phyloP scores from a whole-genome alignment of 306 rosid genomes.

The Sophora flavescens region DNA sequence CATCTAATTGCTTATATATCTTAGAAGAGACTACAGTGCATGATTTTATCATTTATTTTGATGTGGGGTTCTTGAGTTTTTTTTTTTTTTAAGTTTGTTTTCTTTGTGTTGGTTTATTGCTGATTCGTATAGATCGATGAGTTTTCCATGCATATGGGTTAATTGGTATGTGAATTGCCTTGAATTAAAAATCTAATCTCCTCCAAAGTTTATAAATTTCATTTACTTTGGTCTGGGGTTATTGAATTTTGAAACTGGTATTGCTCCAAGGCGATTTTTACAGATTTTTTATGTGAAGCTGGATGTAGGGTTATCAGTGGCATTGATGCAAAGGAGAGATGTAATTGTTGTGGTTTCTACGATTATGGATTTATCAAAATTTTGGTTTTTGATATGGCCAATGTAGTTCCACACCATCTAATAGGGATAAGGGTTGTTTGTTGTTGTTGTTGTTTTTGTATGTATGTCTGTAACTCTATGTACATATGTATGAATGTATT shows the following conservation, averaged over 20 bases:
- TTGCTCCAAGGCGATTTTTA: slow-evolving; percentile 6
- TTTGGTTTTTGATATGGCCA: slow-evolving; percentile 28
- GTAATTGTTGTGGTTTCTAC: slow-evolving; percentile 10
- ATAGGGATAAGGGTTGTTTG: slow-evolving; percentile 13
- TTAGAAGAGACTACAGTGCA: background rate
- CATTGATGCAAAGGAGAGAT: slow-evolving; percentile 20
- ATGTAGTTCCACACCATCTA: background rate
- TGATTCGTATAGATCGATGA: slow-evolving; percentile 14
- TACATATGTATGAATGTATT: background rate
- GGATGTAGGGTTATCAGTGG: slow-evolving; percentile 36
- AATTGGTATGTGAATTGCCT: background rate
- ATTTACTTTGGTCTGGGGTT: background rate
- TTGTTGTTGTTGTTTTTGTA: background rate
- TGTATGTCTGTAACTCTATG: background rate
- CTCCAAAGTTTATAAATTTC: background rate
- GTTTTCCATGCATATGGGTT: background rate
- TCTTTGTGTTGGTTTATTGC: slow-evolving; percentile 8
- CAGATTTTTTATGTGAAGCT: slow-evolving; percentile 21
- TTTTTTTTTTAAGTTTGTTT: slow-evolving; percentile 23
- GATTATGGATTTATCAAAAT: background rate
- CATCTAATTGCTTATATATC: slow-evolving; percentile 23
- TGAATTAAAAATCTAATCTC: slow-evolving; percentile 1
- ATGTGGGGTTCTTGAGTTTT: slow-evolving; percentile 30
- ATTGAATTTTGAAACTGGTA: slow-evolving; percentile 37
- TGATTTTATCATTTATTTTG: slow-evolving; percentile 16